Evolutionary conservation across 805 yeast genomes (phyloP).

Genomic region (Candida dajiaensis): DNA sequence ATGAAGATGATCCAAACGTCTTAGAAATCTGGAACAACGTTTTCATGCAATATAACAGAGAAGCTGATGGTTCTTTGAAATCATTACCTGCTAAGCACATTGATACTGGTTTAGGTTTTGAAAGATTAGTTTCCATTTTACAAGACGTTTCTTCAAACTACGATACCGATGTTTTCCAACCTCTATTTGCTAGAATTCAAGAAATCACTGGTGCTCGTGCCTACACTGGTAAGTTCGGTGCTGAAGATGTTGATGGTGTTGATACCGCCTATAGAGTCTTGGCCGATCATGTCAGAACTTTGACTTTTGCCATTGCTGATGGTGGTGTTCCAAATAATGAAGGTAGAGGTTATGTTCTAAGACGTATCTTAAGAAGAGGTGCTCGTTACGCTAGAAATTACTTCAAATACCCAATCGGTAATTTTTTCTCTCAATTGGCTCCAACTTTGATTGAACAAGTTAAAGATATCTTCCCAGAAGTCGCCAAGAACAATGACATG

Average conservation of each 20-base stretch:
- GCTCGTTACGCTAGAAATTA: constrained; percentile 95
- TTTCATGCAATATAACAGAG: constrained; percentile 95
- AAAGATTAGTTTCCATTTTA: constrained; percentile 89
- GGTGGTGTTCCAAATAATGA: constrained; percentile 99
- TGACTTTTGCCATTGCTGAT: constrained; percentile 92
- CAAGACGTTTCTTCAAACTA: constrained; percentile 91
- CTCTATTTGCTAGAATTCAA: constrained; percentile 79
- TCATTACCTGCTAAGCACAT: constrained; percentile 91
- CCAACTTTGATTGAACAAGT: constrained; percentile 91
- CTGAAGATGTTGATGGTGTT: constrained; percentile 87
- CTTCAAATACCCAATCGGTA: constrained; percentile 92
- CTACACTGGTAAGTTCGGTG: constrained; percentile 89
- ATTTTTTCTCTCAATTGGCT: constrained; percentile 85
- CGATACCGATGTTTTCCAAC: constrained; percentile 95
- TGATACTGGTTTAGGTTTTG: constrained; percentile 99
- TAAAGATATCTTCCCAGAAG: constrained; percentile 86
- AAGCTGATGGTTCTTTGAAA: constrained; percentile 72
- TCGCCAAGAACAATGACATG: constrained; percentile 60
- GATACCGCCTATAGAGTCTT: constrained; percentile 98
- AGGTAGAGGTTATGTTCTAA: constrained; percentile 96
- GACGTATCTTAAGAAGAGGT: constrained; percentile 97
- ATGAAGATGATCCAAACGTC: constrained; percentile 96
- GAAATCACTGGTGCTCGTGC: constrained; percentile 91
- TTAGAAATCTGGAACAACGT: constrained; percentile 98
- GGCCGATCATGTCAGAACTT: constrained; percentile 97